Evolutionary conservation across 129 eudicot genomes (phyloP), one percentile per base, ranked within the genome.

Genomic region (Calendula officinalis): DNA sequence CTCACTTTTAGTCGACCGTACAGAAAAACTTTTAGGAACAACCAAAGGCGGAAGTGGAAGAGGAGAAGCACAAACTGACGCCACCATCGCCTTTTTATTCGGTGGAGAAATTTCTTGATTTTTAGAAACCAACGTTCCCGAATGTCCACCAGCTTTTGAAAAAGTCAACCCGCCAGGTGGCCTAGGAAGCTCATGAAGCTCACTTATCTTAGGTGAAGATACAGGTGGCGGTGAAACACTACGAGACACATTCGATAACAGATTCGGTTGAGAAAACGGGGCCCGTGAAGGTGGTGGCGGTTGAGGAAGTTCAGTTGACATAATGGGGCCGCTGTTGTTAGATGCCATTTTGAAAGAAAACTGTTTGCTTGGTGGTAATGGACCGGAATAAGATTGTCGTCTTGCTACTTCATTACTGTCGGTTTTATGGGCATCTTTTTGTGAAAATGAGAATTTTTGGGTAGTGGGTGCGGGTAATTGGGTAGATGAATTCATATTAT

Each of bases 131-230:
- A 78, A 60, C 7, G 96, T 85, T 3, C 87, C 85, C 8, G 90
- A 78, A 72, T 73, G 83, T 42, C 85, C 87, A n/a, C 77, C 39
- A 52, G 78, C 63, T 53, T 30, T 59, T 8, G 13, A 9, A 6
- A 80, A 58, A 76, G 60, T 64, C 4, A 72, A 67, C 49, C 58
- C 39, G 30, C 63, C 71, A 50, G 88, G 88, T 27, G 97, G 97
- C 62, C 95, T 80, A 34, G 97, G 97, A 38, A 89, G 97, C 77
- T 89, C 97, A 72, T 83, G 91, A 61, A 83, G 95, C 81, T 86
- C 97, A 16, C 81, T 86, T 62, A 86, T 76, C 62, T 68, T 83
- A 33, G 88, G 95, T 15, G 97, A 82, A 62, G 95, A 73, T 44
- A 68, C 40, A 37, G 51, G 74, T 49, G 92, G 82, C 8, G 91